These are phyloP conservation scores for Elsinoe perseae DNA, from an alignment of 2,329 filamentous ascomycete genomes.

Conservation along the genomic window DNA sequence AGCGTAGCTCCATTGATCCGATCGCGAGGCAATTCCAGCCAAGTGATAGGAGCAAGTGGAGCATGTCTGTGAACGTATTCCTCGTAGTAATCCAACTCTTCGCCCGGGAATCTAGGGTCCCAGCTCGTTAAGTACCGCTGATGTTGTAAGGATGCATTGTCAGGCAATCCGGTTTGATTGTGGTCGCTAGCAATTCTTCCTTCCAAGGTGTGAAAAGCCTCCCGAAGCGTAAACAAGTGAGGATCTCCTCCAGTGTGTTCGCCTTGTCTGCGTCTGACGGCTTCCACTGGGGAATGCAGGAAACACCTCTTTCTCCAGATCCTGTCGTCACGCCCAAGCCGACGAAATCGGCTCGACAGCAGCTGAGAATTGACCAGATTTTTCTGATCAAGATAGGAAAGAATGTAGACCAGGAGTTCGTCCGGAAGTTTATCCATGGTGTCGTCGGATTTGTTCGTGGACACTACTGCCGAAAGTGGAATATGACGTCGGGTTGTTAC, in stretches of 20 bases:
- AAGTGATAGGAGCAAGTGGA: conserved; percentile 58
- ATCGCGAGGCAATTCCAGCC: conserved; percentile 58
- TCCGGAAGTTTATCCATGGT: conserved; percentile 29
- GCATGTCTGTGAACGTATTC: conserved; percentile 81
- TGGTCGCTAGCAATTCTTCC: conserved; percentile 18
- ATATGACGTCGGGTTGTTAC: neutral
- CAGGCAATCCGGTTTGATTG: neutral
- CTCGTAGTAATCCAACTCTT: conserved; percentile 74
- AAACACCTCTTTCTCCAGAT: conserved; percentile 74
- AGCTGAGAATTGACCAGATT: conserved; percentile 63
- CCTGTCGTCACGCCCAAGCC: conserved; percentile 62
- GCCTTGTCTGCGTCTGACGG: conserved; percentile 48
- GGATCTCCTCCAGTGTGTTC: conserved; percentile 34
- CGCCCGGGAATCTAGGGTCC: conserved; percentile 68
- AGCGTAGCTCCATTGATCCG: conserved; percentile 36
- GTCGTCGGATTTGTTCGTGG: neutral
- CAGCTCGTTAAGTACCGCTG: conserved; percentile 57
- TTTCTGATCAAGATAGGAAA: conserved; percentile 49
- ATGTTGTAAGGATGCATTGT: neutral
- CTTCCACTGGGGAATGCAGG: conserved; percentile 58
- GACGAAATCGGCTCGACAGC: conserved; percentile 58
- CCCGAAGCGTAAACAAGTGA: conserved; percentile 36
- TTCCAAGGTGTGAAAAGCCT: conserved; percentile 32
- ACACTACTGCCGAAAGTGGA: neutral
- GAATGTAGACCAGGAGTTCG: conserved; percentile 39